Conservation (phyloP, 192 early-diverging fungal genomes). For the Backusella westeae region DNA sequence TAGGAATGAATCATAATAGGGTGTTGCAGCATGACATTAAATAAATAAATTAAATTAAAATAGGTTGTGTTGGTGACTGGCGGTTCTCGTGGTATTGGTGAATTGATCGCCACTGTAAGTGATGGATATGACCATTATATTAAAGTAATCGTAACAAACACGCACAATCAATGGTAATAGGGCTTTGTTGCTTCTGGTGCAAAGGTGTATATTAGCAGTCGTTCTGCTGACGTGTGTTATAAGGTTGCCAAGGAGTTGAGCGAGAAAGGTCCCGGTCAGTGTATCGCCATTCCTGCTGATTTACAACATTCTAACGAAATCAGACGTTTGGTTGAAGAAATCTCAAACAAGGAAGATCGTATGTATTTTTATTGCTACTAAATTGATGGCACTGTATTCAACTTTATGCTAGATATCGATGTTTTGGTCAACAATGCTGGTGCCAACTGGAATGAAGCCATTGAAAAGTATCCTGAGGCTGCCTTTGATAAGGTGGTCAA, state of each 20-base stretch:
- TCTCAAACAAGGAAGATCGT: constrained; percentile 60
- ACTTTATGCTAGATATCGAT: constrained; percentile 57
- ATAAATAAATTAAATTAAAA: not conserved
- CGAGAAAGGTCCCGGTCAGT: constrained; percentile 64
- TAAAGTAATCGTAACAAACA: no score
- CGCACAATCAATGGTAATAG: not conserved
- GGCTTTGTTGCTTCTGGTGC: constrained; percentile 87
- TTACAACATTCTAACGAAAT: constrained; percentile 59
- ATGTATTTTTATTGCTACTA: not conserved
- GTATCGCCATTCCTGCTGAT: constrained; percentile 73
- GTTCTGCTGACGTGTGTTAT: constrained; percentile 62
- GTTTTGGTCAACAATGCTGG: constrained; percentile 90
- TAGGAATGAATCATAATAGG: not conserved
- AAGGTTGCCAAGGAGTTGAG: constrained; percentile 68
- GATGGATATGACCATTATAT: not conserved
- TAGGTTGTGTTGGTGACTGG: constrained; percentile 77
- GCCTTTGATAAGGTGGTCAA: constrained; percentile 80
- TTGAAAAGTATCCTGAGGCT: constrained; percentile 56
- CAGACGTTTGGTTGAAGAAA: constrained; percentile 50
- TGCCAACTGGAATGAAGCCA: constrained; percentile 53
- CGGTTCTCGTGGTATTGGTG: constrained; percentile 61
- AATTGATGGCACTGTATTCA: no score
- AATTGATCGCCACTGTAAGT: constrained; percentile 51
- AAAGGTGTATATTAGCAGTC: constrained; percentile 89
- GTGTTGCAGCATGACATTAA: not conserved